Conservation (phyloP, 148 eudicot species). For the Heliamphora exappendiculata region DNA sequence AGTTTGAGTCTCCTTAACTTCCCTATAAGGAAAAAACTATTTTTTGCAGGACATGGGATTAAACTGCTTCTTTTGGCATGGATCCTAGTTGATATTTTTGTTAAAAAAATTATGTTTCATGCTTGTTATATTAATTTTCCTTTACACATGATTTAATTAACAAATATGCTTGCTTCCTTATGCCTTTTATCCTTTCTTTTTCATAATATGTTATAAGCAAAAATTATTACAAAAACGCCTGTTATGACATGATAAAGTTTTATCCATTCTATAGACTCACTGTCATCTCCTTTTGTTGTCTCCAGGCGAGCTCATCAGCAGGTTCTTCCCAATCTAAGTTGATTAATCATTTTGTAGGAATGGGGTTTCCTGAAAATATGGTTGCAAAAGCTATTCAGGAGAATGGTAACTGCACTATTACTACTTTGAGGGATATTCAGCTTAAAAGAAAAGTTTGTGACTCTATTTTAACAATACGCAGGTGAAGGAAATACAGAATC, state of each 20-base stretch:
- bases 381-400: slow-evolving; percentile 49
- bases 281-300: not conserved
- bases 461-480: slow-evolving; percentile 21
- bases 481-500: slow-evolving; percentile 42
- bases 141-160: not conserved
- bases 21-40: not conserved
- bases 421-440: slow-evolving; percentile 1
- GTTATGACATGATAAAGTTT: not conserved
- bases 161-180: not conserved
- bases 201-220: too few relatives aligned
- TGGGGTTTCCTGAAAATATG: slow-evolving; percentile 50
- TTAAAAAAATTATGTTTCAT: not conserved
- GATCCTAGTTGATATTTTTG: not conserved
- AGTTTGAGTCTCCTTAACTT: not conserved
- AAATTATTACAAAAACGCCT: too few relatives aligned
- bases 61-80: not conserved
- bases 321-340: slow-evolving; percentile 39
- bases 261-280: not conserved
- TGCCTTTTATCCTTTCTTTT: not conserved
- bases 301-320: slow-evolving; percentile 52
- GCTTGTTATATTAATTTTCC: not conserved
- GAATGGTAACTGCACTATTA: slow-evolving; percentile 31
- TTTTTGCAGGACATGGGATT: not conserved
- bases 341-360: slow-evolving; percentile 42
- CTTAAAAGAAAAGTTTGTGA: not conserved